Evolutionary conservation across 1,284 basidiomycete species (phyloP), one percentile per base, ranked within the genome.

Genomic region (Cystobasidiaceae sp.): DNA sequence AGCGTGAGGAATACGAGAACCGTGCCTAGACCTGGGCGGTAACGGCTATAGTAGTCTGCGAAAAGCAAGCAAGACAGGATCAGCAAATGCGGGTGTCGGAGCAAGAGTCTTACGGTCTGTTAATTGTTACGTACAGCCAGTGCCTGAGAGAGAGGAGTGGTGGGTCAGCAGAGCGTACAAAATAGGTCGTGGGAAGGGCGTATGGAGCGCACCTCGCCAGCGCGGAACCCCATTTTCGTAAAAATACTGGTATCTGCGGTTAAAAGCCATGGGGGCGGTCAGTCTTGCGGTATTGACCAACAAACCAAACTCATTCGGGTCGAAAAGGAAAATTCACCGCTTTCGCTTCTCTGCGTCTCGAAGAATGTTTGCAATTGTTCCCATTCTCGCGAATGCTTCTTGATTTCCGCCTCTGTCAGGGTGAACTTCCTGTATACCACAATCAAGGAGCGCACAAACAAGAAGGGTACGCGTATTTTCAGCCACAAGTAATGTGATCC

Each of bases 41-140:
- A 97, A 67, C 93, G 86, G 34, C 88, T 85, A 77, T 96, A 96
- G 77, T 93, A 94, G 77, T 96, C 94, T 49, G 85, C 85, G 25
- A 23, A 4, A 54, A 11, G 19, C 25, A 7, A 1, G 43, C 43
- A n/a, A 50, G 15, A 3, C n/a, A 3, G 4, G 6, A 32, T 56
- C n/a, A 48, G 30, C 30, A 44, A 30, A 27, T 32, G 1, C 30
- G 21, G 6, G 25, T 32, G 17, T 21, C 27, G 45, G 21, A 37
- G n/a, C 28, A 4, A 51, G 32, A 55, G 51, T 58, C 30, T 62
- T 37, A 27, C 27, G 8, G 32, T 15, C 4, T 17, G 37, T 17
- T 15, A 30, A 21, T 21, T 15, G 45, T 8, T n/a, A 59, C 62
- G 9, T 41, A 71, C 69, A 75, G 59, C 71, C 71, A 34, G 72